phyloP scores from a whole-genome alignment of 2,329 filamentous ascomycete species.

The Sporothrix humicola region DNA sequence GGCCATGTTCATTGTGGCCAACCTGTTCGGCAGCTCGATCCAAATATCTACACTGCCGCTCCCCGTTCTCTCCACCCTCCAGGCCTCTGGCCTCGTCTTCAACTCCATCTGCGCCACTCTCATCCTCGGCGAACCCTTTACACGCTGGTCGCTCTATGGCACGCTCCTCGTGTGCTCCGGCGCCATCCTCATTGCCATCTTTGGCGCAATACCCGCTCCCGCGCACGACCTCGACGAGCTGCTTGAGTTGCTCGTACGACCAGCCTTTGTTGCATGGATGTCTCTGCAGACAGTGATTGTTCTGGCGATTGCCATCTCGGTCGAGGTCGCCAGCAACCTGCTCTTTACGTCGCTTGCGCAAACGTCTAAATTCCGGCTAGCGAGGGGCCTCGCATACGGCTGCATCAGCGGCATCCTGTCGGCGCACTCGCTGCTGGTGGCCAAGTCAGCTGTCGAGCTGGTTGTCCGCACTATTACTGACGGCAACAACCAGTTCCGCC shows the following conservation, averaged over 20 bases:
- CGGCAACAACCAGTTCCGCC: conserved; percentile 88
- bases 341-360: conserved; percentile 47
- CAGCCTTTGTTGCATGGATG: conserved; percentile 89
- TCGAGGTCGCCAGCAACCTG: conserved; percentile 62
- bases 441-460: conserved; percentile 95
- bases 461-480: conserved; percentile 85
- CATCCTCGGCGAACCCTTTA: conserved; percentile 92
- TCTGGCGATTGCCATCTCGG: conserved; percentile 66
- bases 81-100: conserved; percentile 95
- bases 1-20: conserved; percentile 95
- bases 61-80: conserved; percentile 90
- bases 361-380: conserved; percentile 65
- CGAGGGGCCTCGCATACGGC: conserved; percentile 85
- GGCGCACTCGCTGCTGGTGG: conserved; percentile 88
- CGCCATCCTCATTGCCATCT: conserved; percentile 89
- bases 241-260: conserved; percentile 72
- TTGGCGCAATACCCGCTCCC: conserved; percentile 91
- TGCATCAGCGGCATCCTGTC: conserved; percentile 91
- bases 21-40: conserved; percentile 91
- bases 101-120: conserved; percentile 97
- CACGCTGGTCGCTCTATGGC: conserved; percentile 86
- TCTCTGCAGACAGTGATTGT: conserved; percentile 76
- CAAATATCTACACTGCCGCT: conserved; percentile 96
- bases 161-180: conserved; percentile 86
- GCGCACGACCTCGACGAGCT: conserved; percentile 87